Evolutionary conservation across 139 green algal genomes (phyloP), one percentile per base, ranked within the genome.

Genomic region (Picochlorum sp.): DNA sequence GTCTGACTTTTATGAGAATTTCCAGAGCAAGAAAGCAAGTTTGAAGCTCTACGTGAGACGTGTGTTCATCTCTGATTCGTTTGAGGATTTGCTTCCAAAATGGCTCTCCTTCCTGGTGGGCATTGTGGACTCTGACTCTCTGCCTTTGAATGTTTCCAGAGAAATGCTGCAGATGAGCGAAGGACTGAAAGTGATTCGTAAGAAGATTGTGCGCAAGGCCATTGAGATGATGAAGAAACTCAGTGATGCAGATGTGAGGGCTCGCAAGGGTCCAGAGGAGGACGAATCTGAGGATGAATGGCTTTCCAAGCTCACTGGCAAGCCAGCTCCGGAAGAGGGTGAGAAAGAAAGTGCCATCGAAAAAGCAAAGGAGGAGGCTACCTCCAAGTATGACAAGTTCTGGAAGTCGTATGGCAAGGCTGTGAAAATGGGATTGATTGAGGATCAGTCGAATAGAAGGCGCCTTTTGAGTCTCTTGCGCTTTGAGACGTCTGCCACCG

Each of bases 361-460:
- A 41, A 49, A 83, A 65, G 73, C 65, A 38, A 62, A 63, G 15
- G 61, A 76, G 64, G 47, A 54, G 6, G 70, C 71, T 15, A 62
- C 30, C 5, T 59, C 76, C 65, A 80, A 85, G 73, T 98, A 95
- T 76, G 70, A 62, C 26, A 90, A 82, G 47, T 97, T 99, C 83
- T 99, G 85, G 84, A 81, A 84, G 49, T 47, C 84, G 49, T 99
- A 90, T 69, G 89, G 90, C 54, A 88, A 89, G 56, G 71, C 82
- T 49, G 73, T 99, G 56, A 98, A 98, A 85, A 85, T 99, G 78
- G 94, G 94, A 54, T 78, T 98, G 49, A 95, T 98, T 24, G 94
- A 99, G 79, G 94, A 99, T 79, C 49, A 72, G 4, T 75, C 78
- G 68, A 97, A 98, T 80, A 74, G 89, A 16, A 80, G 49, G 18